A percentile compares a stretch with the other conserved stretches of the same genome.
Conservation (phyloP, 2,329 filamentous ascomycete species). For the Aspergillus persii region DNA sequence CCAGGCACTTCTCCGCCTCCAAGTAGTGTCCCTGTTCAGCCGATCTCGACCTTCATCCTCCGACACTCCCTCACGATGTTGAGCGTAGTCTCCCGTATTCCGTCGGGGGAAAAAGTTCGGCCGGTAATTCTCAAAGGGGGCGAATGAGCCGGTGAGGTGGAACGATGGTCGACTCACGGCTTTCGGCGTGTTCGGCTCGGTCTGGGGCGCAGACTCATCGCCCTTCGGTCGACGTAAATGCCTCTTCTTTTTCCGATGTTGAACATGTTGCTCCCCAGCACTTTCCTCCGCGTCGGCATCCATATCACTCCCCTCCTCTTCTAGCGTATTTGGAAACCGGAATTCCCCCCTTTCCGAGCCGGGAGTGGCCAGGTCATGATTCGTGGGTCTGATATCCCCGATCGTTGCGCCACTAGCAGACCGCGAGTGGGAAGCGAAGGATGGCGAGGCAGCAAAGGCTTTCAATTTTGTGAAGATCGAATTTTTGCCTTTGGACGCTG, state of each 20-base stretch:
- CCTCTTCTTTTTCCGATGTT: conserved; percentile 49
- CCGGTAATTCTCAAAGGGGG: conserved; percentile 46
- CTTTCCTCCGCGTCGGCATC: conserved; percentile 84
- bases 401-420: conserved; percentile 49
- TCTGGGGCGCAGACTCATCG: conserved; percentile 55
- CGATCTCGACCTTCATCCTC: conserved; percentile 72
- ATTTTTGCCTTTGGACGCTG: conserved; percentile 55
- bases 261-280: conserved; percentile 66
- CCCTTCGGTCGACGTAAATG: conserved; percentile 57
- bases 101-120: conserved; percentile 58
- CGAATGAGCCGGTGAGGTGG: conserved; percentile 47
- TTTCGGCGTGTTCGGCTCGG: conserved; percentile 66
- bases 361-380: conserved; percentile 44
- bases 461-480: conserved; percentile 78
- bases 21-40: conserved; percentile 54
- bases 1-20: conserved; percentile 62
- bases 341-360: conserved; percentile 50
- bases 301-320: conserved; percentile 64
- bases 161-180: conserved; percentile 40
- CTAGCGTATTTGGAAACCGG: conserved; percentile 54
- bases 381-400: conserved; percentile 39
- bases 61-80: conserved; percentile 64
- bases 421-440: conserved; percentile 50
- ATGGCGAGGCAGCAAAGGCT: conserved; percentile 61
- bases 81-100: conserved; percentile 61